Evolutionary conservation across 805 yeast genomes (phyloP).

Genomic region (Wickerhamiella occidentalis): DNA sequence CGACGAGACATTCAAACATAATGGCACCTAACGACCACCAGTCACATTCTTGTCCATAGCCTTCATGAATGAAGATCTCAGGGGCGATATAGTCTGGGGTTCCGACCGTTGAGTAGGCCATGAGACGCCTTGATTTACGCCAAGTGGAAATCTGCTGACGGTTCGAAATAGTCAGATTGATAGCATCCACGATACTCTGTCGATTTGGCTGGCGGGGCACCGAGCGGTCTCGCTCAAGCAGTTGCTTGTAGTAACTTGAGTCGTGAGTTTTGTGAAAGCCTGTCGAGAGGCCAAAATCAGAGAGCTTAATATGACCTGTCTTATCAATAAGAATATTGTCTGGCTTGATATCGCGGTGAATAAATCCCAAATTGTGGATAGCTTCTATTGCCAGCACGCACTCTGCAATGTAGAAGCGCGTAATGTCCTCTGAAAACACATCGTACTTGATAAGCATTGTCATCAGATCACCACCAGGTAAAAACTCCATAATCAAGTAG

Average conservation of each 20-base stretch:
- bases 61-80: constrained; percentile 82
- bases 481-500: constrained; percentile 69
- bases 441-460: constrained; percentile 94
- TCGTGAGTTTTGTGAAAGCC: constrained; percentile 95
- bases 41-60: constrained; percentile 93
- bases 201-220: constrained; percentile 26
- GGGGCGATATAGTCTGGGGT: constrained; percentile 96
- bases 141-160: constrained; percentile 92
- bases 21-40: constrained; percentile 98
- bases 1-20: constrained; percentile 91
- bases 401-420: constrained; percentile 86
- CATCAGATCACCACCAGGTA: constrained; percentile 83
- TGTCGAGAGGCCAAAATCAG: constrained; percentile 72
- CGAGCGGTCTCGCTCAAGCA: constrained; percentile 50
- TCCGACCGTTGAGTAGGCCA: constrained; percentile 95
- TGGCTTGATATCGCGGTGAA: constrained; percentile 95
- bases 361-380: constrained; percentile 81
- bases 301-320: constrained; percentile 53
- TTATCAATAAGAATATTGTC: constrained; percentile 86
- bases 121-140: constrained; percentile 79
- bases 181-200: constrained; percentile 84
- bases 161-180: constrained; percentile 88
- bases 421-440: constrained; percentile 80
- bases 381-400: constrained; percentile 93
- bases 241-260: constrained; percentile 69